A percentile compares a stretch with the other conserved stretches of the same genome.
Conservation (phyloP, 2,329 filamentous ascomycete genomes). For the Immersiporthe knoxdaviesiana region DNA sequence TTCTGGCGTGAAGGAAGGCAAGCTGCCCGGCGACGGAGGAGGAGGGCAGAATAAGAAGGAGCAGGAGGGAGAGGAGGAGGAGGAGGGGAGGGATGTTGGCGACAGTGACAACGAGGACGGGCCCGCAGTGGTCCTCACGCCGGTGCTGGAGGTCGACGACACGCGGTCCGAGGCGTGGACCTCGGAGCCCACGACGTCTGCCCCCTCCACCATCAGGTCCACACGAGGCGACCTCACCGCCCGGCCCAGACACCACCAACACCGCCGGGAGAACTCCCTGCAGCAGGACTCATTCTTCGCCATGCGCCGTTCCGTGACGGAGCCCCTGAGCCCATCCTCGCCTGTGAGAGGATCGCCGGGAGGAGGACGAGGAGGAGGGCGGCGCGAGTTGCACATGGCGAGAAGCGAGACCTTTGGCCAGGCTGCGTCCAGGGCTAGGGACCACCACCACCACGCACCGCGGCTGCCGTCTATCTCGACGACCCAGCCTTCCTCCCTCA, state of each 20-base stretch:
- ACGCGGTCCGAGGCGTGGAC: constrained; percentile 20
- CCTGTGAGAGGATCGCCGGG: not conserved
- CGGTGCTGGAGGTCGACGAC: constrained; percentile 22
- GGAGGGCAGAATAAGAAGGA: not conserved
- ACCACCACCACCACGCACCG: constrained; percentile 15
- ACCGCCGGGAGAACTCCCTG: not conserved
- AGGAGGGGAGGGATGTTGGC: not conserved
- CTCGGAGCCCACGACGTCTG: constrained; percentile 17
- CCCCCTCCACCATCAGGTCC: constrained; percentile 18
- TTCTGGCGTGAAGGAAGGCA: not conserved
- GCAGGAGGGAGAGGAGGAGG: not conserved
- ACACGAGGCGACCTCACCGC: constrained; percentile 18
- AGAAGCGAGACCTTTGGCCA: constrained; percentile 16
- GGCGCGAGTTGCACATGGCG: not conserved
- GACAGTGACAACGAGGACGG: not conserved
- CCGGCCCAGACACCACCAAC: constrained; percentile 11
- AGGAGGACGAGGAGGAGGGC: not conserved
- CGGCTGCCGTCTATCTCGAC: constrained; percentile 22
- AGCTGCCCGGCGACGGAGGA: not conserved
- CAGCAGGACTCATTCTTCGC: constrained; percentile 5
- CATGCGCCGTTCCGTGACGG: constrained; percentile 5
- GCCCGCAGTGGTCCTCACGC: constrained; percentile 6
- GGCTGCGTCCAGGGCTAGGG: not conserved
- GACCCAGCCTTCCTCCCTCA: constrained; percentile 15
- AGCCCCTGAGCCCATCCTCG: not conserved